Conservation (phyloP, 164 flowering plant genomes). For the Macadamia tetraphylla region DNA sequence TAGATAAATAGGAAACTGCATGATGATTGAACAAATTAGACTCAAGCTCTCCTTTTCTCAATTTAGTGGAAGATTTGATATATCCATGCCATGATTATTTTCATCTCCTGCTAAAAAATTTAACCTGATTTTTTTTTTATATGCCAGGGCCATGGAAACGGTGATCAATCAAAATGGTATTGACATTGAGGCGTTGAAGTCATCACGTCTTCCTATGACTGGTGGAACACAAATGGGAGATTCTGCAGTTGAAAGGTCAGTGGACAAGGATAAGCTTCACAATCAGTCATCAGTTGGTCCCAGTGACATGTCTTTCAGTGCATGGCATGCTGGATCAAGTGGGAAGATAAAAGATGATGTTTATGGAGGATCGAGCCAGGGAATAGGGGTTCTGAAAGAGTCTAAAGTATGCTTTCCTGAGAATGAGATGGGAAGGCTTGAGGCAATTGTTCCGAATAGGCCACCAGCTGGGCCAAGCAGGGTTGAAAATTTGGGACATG, state of each 20-base stretch:
- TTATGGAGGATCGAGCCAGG: conserved; percentile 51
- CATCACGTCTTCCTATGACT: conserved; percentile 64
- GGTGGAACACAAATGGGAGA: conserved; percentile 62
- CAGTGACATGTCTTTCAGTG: conserved; percentile 13
- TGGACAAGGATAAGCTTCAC: conserved; percentile 16
- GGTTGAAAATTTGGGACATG: conserved; percentile 35
- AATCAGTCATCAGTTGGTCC: conserved; percentile 6
- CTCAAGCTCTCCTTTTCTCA: neutral
- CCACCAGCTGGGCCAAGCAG: conserved; percentile 53
- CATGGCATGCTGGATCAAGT: conserved; percentile 24
- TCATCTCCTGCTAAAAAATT: no score
- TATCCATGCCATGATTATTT: neutral
- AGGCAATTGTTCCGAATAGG: conserved; percentile 37
- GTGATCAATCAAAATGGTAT: conserved; percentile 82
- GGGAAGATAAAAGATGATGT: conserved; percentile 18
- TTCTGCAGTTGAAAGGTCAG: conserved; percentile 25
- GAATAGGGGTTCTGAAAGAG: conserved; percentile 37
- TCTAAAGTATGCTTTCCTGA: conserved; percentile 37
- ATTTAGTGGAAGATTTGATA: neutral
- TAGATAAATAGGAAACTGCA: no score
- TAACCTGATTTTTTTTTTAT: conserved; percentile 14
- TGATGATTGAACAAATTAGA: neutral
- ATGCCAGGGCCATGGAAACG: conserved; percentile 95
- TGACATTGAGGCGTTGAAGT: conserved; percentile 81
- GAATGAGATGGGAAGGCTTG: conserved; percentile 47